Base-by-base conservation (phyloP, 1,284 basidiomycete genomes). In the Meripilus lineatus region DNA sequence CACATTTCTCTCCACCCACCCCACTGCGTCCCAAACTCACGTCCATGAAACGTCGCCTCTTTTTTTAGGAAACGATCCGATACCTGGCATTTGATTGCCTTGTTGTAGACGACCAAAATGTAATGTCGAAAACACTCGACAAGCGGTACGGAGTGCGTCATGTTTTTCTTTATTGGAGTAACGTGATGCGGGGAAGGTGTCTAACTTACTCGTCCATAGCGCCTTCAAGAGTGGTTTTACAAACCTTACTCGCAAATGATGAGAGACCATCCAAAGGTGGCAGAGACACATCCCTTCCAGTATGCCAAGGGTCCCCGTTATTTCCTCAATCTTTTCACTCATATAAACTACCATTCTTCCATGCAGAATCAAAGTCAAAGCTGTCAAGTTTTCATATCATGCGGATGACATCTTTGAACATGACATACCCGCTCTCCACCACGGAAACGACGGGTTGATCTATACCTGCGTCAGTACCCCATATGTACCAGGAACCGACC, bases 381-480 rank as follows among this genome's bases (percentile, higher is more conserved):
- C 80, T 38, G 94, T 95, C 69, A 83, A 84, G 46, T 72, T 87
- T n/a, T 89, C 93, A 4, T 98, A 99, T 59, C 81, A 84, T 42
- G 80, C 94, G 41, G 83, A 89, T 34, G 81, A 87, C 50, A 92
- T 99, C 8, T 87, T 98, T 55, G 72, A 75, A 36, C 73, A 85
- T 38, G 86, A 92, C 48, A 86, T 99, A 30, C 92, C 93, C 2
- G 75, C 74, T n/a, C 70, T 99, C 3, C 82, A 93, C 52, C 96
- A 99, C 59, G 93, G 84, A 4, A 95, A 89, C 55, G 96, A 99
- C 58, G 96, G 96, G 0, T 79, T 99, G 47, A 97, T 99, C 56
- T 99, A 97, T 61, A 99, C 96, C 0, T 89, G 90, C 57, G 88
- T 89, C 7, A 87, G 81, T 59, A 81, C 89, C 4, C 81, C 81